Conservation (phyloP, 768 basidiomycete species). For the Pulveroboletus sp. region DNA sequence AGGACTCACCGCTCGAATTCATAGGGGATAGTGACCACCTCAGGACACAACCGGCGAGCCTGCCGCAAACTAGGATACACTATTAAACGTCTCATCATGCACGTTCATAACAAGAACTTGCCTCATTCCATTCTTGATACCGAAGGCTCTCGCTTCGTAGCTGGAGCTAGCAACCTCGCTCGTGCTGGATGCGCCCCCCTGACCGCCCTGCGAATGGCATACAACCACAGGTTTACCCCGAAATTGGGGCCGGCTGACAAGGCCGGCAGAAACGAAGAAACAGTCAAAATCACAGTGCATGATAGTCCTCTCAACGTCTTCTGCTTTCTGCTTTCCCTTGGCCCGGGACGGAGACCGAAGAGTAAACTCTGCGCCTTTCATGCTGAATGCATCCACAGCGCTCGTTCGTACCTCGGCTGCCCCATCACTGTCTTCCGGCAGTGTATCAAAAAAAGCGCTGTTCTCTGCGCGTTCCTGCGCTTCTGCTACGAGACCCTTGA, state of each 20-base stretch:
- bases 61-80: slow-evolving; percentile 61
- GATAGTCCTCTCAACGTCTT: slow-evolving; percentile 58
- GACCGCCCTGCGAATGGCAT: slow-evolving; percentile 85
- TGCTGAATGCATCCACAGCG: slow-evolving; percentile 39
- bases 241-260: slow-evolving; percentile 75
- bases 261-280: slow-evolving; percentile 94
- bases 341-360: slow-evolving; percentile 46
- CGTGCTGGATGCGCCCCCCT: slow-evolving; percentile 74
- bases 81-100: background rate
- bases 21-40: slow-evolving; percentile 79
- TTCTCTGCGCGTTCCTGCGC: slow-evolving; percentile 72
- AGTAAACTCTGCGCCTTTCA: slow-evolving; percentile 50
- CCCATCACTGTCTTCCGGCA: background rate
- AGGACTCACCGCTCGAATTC: slow-evolving; percentile 77
- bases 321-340: slow-evolving; percentile 52
- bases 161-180: slow-evolving; percentile 94
- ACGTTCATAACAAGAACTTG: slow-evolving; percentile 28
- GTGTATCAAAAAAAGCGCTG: slow-evolving; percentile 14
- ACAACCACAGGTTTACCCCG: slow-evolving; percentile 90
- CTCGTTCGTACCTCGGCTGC: background rate
- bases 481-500: slow-evolving; percentile 73
- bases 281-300: slow-evolving; percentile 97
- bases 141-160: slow-evolving; percentile 88
- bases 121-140: slow-evolving; percentile 96
- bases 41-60: slow-evolving; percentile 73